Evolutionary conservation across 225 moss, liverwort and hornwort genomes (phyloP).

Genomic region (Bryoerythrophyllum caledonicum): DNA sequence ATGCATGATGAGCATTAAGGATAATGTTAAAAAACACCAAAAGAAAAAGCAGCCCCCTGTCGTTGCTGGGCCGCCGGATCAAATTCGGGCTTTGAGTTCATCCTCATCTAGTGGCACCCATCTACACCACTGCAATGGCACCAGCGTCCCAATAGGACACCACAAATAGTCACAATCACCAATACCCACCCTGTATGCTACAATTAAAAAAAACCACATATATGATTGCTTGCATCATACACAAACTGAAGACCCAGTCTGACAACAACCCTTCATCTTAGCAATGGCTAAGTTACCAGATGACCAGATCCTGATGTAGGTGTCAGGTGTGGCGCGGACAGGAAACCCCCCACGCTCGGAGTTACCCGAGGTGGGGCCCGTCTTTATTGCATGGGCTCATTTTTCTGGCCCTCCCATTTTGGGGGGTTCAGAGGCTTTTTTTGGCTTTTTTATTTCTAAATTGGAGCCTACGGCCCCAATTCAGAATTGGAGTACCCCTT

Average conservation of each 20-base stretch:
- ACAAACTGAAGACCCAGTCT: background rate
- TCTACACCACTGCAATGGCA: background rate
- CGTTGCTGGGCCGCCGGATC: conserved; percentile 12
- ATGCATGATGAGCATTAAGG: background rate
- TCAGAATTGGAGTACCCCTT: too few species aligned
- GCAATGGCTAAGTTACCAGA: background rate
- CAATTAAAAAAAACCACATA: too few species aligned
- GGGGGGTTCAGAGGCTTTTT: too few species aligned
- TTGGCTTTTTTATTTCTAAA: too few species aligned
- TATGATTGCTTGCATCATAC: background rate
- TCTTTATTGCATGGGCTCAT: too few species aligned
- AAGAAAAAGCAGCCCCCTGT: background rate
- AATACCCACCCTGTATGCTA: background rate
- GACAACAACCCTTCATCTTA: background rate
- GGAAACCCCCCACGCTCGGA: too few species aligned
- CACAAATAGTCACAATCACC: background rate
- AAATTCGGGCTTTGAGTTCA: background rate
- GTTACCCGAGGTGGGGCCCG: too few species aligned
- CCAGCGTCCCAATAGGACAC: background rate
- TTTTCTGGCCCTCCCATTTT: too few species aligned
- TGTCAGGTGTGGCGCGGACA: too few species aligned
- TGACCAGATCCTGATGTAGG: background rate
- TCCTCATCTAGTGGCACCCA: conserved; percentile 15
- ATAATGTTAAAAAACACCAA: background rate
- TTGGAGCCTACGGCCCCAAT: too few species aligned